Conservation (phyloP, 805 yeast genomes). For the Candida xyloterini region DNA sequence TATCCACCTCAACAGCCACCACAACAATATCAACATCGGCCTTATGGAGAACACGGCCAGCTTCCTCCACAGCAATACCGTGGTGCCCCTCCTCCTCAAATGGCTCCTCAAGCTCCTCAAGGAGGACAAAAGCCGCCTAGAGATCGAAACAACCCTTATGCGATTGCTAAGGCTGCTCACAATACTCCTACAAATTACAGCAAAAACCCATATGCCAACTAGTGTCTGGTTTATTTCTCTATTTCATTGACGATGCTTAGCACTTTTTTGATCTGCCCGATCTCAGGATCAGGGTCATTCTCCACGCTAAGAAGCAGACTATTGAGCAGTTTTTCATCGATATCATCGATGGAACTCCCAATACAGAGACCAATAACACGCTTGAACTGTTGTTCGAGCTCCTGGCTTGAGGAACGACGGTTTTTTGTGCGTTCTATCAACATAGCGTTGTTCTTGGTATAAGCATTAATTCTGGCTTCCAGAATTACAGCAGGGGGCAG, state of each 20-base stretch:
- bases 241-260: constrained; percentile 32
- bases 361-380: constrained; percentile 88
- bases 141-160: constrained; percentile 14
- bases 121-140: constrained; percentile 6
- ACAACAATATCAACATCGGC: constrained; percentile 9
- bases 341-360: constrained; percentile 76
- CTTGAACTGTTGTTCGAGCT: constrained; percentile 73
- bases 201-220: constrained; percentile 23
- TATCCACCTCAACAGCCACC: background rate
- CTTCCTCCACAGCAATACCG: background rate
- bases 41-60: background rate
- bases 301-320: constrained; percentile 89
- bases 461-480: constrained; percentile 78
- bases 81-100: background rate
- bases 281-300: constrained; percentile 61
- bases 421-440: constrained; percentile 51
- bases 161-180: constrained; percentile 22
- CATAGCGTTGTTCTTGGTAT: constrained; percentile 61
- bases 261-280: constrained; percentile 34
- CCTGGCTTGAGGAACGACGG: constrained; percentile 52
- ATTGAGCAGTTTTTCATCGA: constrained; percentile 59
- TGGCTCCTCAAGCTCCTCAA: background rate
- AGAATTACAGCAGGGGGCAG: constrained; percentile 53
- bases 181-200: constrained; percentile 12
- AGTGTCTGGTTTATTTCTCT: constrained; percentile 12